These are phyloP conservation scores for Beauveria medogensis DNA, from an alignment of 2,329 filamentous ascomycete genomes.

Conservation along the genomic window DNA sequence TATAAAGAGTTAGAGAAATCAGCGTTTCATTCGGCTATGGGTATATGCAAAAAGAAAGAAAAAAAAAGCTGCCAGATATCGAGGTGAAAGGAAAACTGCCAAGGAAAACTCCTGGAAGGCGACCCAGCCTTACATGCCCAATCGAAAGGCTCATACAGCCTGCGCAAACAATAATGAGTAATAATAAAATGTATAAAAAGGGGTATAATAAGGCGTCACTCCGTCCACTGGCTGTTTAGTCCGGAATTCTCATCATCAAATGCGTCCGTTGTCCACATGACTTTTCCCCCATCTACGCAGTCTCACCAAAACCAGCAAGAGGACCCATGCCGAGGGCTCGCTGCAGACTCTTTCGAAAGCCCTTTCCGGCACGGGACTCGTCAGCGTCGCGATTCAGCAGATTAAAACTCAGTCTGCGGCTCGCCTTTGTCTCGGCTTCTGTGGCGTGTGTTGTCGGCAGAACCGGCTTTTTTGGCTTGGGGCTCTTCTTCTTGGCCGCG, in stretches of 20 bases:
- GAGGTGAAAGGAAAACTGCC: not conserved
- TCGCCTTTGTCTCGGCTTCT: constrained; percentile 22
- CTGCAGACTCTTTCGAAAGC: constrained; percentile 38
- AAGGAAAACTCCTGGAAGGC: not conserved
- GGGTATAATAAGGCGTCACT: not conserved
- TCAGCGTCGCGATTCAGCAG: constrained; percentile 33
- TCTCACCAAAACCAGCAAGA: constrained; percentile 10
- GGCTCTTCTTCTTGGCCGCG: constrained; percentile 31
- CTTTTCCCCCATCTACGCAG: not conserved
- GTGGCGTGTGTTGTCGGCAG: constrained; percentile 12
- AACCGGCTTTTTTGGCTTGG: constrained; percentile 28
- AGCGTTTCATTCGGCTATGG: constrained; percentile 1
- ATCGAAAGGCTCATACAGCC: not conserved
- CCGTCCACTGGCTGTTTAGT: not conserved
- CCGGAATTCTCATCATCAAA: not conserved
- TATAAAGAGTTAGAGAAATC: not conserved
- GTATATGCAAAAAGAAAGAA: constrained; percentile 4
- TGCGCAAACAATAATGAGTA: not conserved
- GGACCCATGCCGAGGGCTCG: constrained; percentile 35
- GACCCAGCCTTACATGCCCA: not conserved
- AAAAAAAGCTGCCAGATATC: not conserved
- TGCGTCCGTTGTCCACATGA: not conserved
- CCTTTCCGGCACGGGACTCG: constrained; percentile 27
- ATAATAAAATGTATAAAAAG: not conserved
- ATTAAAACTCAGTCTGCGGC: constrained; percentile 40